Base-by-base conservation (phyloP, 129 eudicot genomes). In the Saussurea involucrata region DNA sequence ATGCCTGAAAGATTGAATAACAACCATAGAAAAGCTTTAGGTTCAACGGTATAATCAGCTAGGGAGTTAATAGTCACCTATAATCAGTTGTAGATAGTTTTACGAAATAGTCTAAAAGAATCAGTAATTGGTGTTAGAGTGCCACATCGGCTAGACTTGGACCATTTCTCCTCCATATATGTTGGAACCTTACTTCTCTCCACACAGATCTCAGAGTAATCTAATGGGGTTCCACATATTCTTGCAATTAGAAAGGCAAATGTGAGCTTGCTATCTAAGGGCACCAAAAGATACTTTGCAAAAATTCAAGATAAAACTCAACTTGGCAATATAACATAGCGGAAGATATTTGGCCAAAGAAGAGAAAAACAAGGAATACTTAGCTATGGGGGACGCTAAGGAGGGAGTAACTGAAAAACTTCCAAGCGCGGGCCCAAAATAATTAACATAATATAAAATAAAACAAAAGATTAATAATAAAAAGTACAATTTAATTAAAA, bases 1-100 rank as follows among this genome's bases (percentile, higher is more conserved):
- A 32, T 20, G 8, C 77, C 85, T 80, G 68, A 29, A 58, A 57
- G 17, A 27, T 42, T 15, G 31, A 42, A 40, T 44, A 63, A 66
- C 27, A 61, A 44, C 64, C 31, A 64, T 3, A 22, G 2, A 80
- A 8, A 73, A 36, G 17, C 60, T 34, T 37, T 36, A 34, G 57
- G 9, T 69, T 37, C 61, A 53, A 13, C n/a, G 49, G 15, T 40
- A 31, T 31, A 31, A 31, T 31, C 34, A 31, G 34, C 34, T 31
- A 31, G 34, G 34, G 34, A 31, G 34, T 31, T 31, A 4, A 31
- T 31, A 31, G 34, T 31, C 34, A 31, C 34, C 34, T 31, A 31
- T 31, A 3, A 31, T 31, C n/a, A n/a, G n/a, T n/a, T 49, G 20
- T 5, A 13, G 22, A 49, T 49, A 5, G 8, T 49, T n/a, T 53